Evolutionary conservation across 768 basidiomycete species (phyloP), one percentile per base, ranked within the genome.

Genomic region (Coprinopsis marcescibilis): DNA sequence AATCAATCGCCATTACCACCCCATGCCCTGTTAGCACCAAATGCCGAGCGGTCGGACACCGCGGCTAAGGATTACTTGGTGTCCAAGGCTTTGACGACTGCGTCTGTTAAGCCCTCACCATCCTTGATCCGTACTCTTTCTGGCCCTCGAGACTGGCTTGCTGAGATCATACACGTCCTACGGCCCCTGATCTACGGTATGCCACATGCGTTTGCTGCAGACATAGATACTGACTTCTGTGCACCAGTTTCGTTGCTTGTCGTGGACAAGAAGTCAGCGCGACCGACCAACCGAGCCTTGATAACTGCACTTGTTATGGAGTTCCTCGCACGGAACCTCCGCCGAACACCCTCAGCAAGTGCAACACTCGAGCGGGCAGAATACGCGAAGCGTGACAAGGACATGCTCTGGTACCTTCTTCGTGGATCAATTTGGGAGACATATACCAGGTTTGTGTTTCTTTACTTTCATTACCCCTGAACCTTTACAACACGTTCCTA

Each of bases 341-440:
- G 93, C 15, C 73, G 89, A 19, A 67, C 67, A 15, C 80, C 85
- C 2, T 69, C 81, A 5, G 65, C 78, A 1, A 82, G 83, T 36
- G 75, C 80, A 15, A 52, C 71, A 3, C 68, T 89, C 27, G 86
- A 90, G 62, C 75, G 85, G 40, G 65, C 77, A 12, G 91, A 94
- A 59, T 88, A 94, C 56, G 85, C 89, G 12, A 75, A 78, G 45
- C 72, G 90, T 55, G 93, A 96, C 62, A 76, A 81, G 43, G 85
- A 89, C 55, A 74, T 95, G 52, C 58, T 86, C 8, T 89, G 85
- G 83, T 91, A 92, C 59, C 74, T 94, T 35, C 65, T 95, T 51
- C 82, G 89, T 33, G 92, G 91, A 15, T 80, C 85, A 15, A 78
- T 94, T 43, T 96, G 93, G 93, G 69, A 80, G 49, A 69, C 74